Conservation (phyloP, 225 moss, liverwort and hornwort genomes). For the Ulota crispa region DNA sequence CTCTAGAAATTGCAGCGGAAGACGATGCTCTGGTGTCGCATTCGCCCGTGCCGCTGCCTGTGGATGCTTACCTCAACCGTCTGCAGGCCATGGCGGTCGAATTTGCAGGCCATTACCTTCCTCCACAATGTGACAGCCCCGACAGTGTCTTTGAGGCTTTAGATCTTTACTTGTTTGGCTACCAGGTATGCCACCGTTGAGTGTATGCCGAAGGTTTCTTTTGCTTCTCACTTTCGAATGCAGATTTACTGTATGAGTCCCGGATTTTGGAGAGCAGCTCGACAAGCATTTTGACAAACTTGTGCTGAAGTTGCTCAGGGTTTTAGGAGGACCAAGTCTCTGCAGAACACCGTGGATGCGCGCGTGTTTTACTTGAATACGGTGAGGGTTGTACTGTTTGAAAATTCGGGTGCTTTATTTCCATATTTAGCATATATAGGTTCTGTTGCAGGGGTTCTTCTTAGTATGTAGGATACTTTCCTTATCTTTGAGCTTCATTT, state of each 20-base stretch:
- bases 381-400: conserved; percentile 41
- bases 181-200: conserved; percentile 56
- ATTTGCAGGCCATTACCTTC: conserved; percentile 89
- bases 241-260: background rate
- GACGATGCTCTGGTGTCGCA: conserved; percentile 94
- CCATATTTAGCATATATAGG: background rate
- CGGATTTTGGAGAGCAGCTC: background rate
- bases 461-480: no score
- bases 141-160: conserved; percentile 60
- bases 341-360: conserved; percentile 64
- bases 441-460: background rate
- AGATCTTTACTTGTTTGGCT: conserved; percentile 80
- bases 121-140: conserved; percentile 42
- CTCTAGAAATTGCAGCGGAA: conserved; percentile 91
- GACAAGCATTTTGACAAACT: conserved; percentile 24
- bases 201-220: background rate
- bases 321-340: conserved; percentile 68
- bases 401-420: background rate
- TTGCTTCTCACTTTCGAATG: background rate
- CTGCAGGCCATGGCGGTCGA: conserved; percentile 86
- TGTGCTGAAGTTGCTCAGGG: conserved; percentile 55
- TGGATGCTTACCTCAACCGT: conserved; percentile 86
- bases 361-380: conserved; percentile 86
- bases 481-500: no score
- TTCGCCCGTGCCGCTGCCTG: conserved; percentile 92